Percentiles rank a stretch among this genome's conserved stretches.
These are phyloP conservation scores for Saprolegnia parasitica DNA, from an alignment of 352 stramenopile genomes.

Conservation along the genomic window DNA sequence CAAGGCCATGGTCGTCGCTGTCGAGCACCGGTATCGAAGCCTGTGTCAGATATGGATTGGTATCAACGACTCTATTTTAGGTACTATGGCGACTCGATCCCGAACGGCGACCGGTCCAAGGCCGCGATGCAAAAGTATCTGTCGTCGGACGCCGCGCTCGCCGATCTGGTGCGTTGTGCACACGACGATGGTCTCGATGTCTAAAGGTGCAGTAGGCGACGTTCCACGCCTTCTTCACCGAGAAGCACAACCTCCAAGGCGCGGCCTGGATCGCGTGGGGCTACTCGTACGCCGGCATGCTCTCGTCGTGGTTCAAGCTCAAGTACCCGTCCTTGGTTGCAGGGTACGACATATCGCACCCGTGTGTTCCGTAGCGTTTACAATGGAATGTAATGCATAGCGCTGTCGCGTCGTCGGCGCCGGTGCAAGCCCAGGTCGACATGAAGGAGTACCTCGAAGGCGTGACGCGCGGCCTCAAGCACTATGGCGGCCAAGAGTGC, in stretches of 20 bases:
- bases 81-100: slow-evolving; percentile 91
- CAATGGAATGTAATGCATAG: neutral
- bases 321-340: slow-evolving; percentile 81
- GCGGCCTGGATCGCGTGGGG: slow-evolving; percentile 87
- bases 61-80: too few species aligned
- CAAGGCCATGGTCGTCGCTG: slow-evolving; percentile 90
- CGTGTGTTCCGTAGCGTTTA: slow-evolving; percentile 40
- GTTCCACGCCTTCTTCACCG: slow-evolving; percentile 55
- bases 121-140: slow-evolving; percentile 67
- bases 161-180: slow-evolving; percentile 67
- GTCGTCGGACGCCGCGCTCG: slow-evolving; percentile 87
- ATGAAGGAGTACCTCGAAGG: slow-evolving; percentile 63
- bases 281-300: slow-evolving; percentile 95
- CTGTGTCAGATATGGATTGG: too few species aligned
- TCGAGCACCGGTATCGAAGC: slow-evolving; percentile 78
- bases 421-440: slow-evolving; percentile 59
- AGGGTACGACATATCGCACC: slow-evolving; percentile 47
- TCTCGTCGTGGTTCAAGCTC: slow-evolving; percentile 92
- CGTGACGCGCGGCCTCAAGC: slow-evolving; percentile 67
- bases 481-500: slow-evolving; percentile 55
- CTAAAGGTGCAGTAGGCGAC: too few species aligned
- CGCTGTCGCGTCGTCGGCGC: slow-evolving; percentile 48
- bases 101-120: slow-evolving; percentile 58
- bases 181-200: too few species aligned
- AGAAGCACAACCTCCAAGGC: neutral